Evolutionary conservation across 805 yeast species (phyloP).

Genomic region (Nakazawaea wyomingensis): DNA sequence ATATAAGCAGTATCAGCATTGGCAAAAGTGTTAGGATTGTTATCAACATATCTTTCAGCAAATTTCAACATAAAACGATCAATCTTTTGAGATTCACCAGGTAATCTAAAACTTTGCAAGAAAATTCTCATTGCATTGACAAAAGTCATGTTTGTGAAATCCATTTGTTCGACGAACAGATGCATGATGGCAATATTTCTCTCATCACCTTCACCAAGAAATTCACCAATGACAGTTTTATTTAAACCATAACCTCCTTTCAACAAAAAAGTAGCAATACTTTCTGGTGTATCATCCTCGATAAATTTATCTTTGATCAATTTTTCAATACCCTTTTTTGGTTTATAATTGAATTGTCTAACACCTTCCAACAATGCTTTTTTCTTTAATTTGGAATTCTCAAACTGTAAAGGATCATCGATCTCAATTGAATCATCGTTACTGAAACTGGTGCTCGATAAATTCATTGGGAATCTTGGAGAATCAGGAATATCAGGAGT

Average conservation of each 20-base stretch:
- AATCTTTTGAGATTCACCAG: conserved; percentile 98
- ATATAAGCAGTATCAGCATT: conserved; percentile 94
- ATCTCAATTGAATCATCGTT: conserved; percentile 18
- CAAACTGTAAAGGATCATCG: conserved; percentile 83
- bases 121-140: conserved; percentile 83
- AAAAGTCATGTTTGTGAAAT: conserved; percentile 62
- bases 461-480: conserved; percentile 7
- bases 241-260: conserved; percentile 70
- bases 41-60: conserved; percentile 86
- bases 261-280: conserved; percentile 71
- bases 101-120: conserved; percentile 84
- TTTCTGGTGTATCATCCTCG: conserved; percentile 50
- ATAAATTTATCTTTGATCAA: conserved; percentile 64
- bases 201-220: conserved; percentile 82
- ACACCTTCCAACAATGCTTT: conserved; percentile 76
- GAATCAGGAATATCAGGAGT: conserved; percentile 9
- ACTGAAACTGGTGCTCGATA: conserved; percentile 15
- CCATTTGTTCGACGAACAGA: conserved; percentile 84
- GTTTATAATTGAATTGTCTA: conserved; percentile 75
- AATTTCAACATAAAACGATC: conserved; percentile 96
- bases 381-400: conserved; percentile 75
- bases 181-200: conserved; percentile 82
- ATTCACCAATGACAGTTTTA: conserved; percentile 84
- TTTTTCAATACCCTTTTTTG: conserved; percentile 69
- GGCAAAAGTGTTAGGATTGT: conserved; percentile 82